Evolutionary conservation across 345 rosid genomes (phyloP), one percentile per base, ranked within the genome.

Genomic region (Carallia brachiata): DNA sequence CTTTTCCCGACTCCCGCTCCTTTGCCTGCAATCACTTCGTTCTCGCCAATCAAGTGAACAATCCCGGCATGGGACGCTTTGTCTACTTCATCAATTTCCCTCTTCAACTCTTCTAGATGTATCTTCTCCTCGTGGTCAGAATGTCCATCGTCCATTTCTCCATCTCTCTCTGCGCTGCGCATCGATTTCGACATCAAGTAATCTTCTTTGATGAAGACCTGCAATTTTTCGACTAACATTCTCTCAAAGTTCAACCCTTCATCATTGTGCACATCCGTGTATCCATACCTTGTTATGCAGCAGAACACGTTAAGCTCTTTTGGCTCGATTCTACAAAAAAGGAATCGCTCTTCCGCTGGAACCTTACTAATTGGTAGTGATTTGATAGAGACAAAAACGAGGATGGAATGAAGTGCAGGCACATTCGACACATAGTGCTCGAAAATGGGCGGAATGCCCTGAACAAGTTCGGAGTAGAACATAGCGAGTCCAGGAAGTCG

Each of bases 31-130:
- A 75, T 77, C 56, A 89, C 87, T 76, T 87, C 86, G 1, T 90
- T 78, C 68, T 91, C 91, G 68, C 96, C 96, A 57, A 89, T 62
- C 1, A 89, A 83, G 74, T 93, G 86, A 62, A 87, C 83, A 3
- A 86, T 80, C 28, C 96, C 93, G 39, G 73, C 84, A 63, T 91
- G 90, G 85, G 53, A 80, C 0, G 88, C 94, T 61, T 44, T 79
- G 50, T 90, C 79, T 68, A 87, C 86, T 54, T 87, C 75, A 31
- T 84, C 84, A 56, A 83, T 79, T 68, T 91, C 92, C 64, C 10
- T 79, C 86, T 48, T 83, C 89, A 7, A 65, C 78, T 31, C 68
- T 73, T 5, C 61, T 70, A 0, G 84, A 77, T 1, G 86, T 32
- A 78, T 7, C 71, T 75, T 58, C 31, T 56, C 44, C 44, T 39